Evolutionary conservation across 805 yeast species (phyloP), one percentile per base, ranked within the genome.

Genomic region (Starmerella riodocensis): DNA sequence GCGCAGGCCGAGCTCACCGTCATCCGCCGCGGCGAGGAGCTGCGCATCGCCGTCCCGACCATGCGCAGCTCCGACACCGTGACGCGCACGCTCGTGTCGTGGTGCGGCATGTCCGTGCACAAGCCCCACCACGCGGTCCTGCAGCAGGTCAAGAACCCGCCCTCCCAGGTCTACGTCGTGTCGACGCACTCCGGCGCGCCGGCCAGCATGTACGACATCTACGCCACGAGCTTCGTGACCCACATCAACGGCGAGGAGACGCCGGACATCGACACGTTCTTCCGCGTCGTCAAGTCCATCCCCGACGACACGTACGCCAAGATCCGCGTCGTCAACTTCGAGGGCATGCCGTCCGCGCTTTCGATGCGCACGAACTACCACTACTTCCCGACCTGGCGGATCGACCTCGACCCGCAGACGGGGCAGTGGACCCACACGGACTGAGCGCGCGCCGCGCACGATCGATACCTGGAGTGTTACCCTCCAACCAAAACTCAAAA

Each of bases 41-140:
- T 76, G 39, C 74, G 71, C 34, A 49, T 85, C 18, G 59, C 56
- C 16, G 84, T 81, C 8, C 76, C 79, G 9, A 75, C 93, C 3
- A 70, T 73, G 2, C 70, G 71, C 17, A 69, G 85, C 3, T 63
- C 66, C 22, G 66, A 68, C 29, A 61, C 74, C 33, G 64, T 68
- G 40, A 83, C 93, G 1, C 69, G 71, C 28, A 76, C 77, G 40
- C 63, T 83, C 29, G 76, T 81, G 7, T 66, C 71, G 35, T 86
- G 94, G 91, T 73, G 85, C 37, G 95, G 95, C 18, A 77, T 85
- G 29, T 61, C 78, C 5, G 58, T 86, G 25, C 96, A 86, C 55
- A 70, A 74, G 28, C 94, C 95, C n/a, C 95, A 84, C 58, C 93
- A 80, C 54, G 88, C 91, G 7, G 94, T 85, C 14, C 73, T 86